A percentile compares a stretch with the other conserved stretches of the same genome.
These are phyloP conservation scores for Posidonia australis DNA, from an alignment of 106 monocot genomes.

Conservation along the genomic window DNA sequence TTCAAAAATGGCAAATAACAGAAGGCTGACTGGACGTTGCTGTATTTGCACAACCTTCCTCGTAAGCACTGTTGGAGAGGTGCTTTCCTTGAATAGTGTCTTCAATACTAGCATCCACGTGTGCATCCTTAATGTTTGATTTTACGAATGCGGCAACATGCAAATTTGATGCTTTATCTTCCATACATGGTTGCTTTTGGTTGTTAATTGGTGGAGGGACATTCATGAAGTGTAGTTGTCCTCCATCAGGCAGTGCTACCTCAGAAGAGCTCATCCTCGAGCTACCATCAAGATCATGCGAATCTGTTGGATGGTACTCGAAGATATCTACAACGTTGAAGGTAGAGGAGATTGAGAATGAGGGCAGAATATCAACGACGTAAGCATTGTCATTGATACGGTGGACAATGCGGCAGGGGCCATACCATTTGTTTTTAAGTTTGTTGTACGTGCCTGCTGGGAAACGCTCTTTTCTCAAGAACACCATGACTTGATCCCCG, in stretches of 20 bases:
- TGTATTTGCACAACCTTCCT: too few relatives aligned
- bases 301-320: not conserved
- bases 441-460: not conserved
- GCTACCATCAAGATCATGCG: not conserved
- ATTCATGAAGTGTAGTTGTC: too few relatives aligned
- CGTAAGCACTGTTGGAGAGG: too few relatives aligned
- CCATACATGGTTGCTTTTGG: too few relatives aligned
- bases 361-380: not conserved
- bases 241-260: not conserved
- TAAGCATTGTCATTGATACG: not conserved
- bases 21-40: too few relatives aligned
- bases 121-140: too few relatives aligned
- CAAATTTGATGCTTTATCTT: too few relatives aligned
- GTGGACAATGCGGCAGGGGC: not conserved
- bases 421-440: not conserved
- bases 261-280: not conserved
- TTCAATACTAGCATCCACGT: too few relatives aligned
- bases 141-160: too few relatives aligned
- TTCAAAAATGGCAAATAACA: too few relatives aligned
- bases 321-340: slow-evolving; percentile 1
- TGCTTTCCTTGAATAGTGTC: too few relatives aligned
- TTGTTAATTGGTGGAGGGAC: too few relatives aligned
- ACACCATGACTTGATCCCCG: slow-evolving; percentile 2
- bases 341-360: not conserved
- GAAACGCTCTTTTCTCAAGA: not conserved